Base-by-base conservation (phyloP, 1,284 basidiomycete species). In the Athelia sp. region DNA sequence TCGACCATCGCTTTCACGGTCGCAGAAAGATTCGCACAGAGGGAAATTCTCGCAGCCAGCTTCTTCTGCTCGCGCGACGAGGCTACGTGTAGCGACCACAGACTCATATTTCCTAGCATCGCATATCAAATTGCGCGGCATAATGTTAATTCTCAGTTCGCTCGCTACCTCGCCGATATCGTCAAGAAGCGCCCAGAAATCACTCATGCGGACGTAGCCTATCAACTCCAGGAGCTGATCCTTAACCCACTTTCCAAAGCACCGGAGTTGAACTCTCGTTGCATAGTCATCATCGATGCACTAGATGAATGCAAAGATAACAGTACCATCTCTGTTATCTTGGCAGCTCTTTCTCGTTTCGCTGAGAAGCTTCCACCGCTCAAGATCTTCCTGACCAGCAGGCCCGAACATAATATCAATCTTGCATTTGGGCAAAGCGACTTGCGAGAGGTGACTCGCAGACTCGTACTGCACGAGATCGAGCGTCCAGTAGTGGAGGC, bases 1-100 rank as follows among this genome's bases (percentile, higher is more conserved):
- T 18, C 43, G 15, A 44, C 43, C 4, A 44, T 44, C 22, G 43
- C 43, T 10, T 22, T 18, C 11, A 23, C 43, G 10, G 43, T 44
- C 15, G 43, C 43, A 9, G 23, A 44, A 26, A 26, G 22, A 4
- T 26, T 21, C 18, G 8, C 8, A 15, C 4, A 22, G 11, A 22
- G 43, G 43, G 24, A n/a, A 9, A 22, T 44, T n/a, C 43, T 44
- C 15, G 43, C 10, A 18, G 43, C 43, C 15, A 44, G 43, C 43
- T 44, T 44, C 24, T 44, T 44, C 43, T 44, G 43, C n/a, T 23
- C 21, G 15, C 43, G 43, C 24, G 18, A 44, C n/a, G 43, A 44
- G 8, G 43, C 18, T 11, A 21, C 4, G 19, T n/a, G 43, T 22
- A 44, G 43, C 23, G 23, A 44, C 24, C 4, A 15, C 43, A 44